Base-by-base conservation (phyloP, 2,329 filamentous ascomycete species). In the Diaporthe citrichinensis region DNA sequence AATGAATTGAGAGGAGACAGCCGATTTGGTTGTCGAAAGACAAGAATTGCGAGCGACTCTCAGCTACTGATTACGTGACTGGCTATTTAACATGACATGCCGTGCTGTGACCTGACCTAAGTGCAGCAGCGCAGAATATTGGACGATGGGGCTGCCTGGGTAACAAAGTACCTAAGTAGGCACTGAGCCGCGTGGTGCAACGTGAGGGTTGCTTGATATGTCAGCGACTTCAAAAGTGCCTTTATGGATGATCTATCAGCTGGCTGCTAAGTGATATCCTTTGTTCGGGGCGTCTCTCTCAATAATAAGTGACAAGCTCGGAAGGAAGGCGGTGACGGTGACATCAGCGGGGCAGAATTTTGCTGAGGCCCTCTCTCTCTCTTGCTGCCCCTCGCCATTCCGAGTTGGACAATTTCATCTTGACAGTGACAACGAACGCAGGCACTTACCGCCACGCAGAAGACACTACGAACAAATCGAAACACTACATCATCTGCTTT, bases 301-400 rank as follows among this genome's bases (percentile, higher is more conserved):
- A 23, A 4, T 3, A 5, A n/a, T n/a, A 23, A 46, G 71, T 65
- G 36, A 25, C 34, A 34, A 28, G 17, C 25, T 57, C 20, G 28
- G 46, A 31, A 46, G 71, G 71, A 73, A 73, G 58, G 68, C 58
- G 68, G 68, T 74, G 41, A 36, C 58, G 41, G 68, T 76, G 74
- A 76, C 74, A 74, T 76, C 74, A 76, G 74, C 67, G 62, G 65
- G 72, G 71, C 61, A 59, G 57, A 51, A 55, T 55, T 72, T 72
- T 61, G 51, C 57, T 55, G 68, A 72, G 53, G 44, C 57, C 28
- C 65, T 41, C 34, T 53, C 2, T 36, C 65, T 41, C 34, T 53
- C 2, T 25, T 8, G 28, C 17, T 53, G 46, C 65, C 65, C 46
- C 65, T 55, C 34, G 49, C 61, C 46, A 36, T 17, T 51, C 36